These are phyloP conservation scores for Mucor racemosus DNA, from an alignment of 371 early-diverging fungal genomes.

Conservation along the genomic window DNA sequence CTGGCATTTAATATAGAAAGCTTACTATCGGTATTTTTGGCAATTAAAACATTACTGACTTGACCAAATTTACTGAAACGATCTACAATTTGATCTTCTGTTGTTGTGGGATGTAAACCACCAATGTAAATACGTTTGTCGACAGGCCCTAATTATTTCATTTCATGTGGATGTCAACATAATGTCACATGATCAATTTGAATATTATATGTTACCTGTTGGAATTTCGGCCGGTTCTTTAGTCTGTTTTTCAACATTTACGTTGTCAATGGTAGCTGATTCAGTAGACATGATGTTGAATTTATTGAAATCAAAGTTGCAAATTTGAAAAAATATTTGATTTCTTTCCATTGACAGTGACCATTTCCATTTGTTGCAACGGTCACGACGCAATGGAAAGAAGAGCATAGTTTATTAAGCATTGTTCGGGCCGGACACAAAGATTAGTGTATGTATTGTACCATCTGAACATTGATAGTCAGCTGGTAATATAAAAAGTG, in stretches of 20 bases:
- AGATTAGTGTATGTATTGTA: no score
- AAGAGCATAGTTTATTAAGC: no score
- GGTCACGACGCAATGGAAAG: not conserved
- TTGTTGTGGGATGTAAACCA: constrained; percentile 68
- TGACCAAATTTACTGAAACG: constrained; percentile 78
- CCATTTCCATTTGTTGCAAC: not conserved
- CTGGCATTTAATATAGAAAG: not conserved
- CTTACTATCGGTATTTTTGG: constrained; percentile 48
- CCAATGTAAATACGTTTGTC: constrained; percentile 78
- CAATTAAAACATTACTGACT: constrained; percentile 55
- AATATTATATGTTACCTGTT: not conserved
- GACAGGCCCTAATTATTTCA: constrained; percentile 16
- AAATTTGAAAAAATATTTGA: constrained; percentile 4
- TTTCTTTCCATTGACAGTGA: not conserved
- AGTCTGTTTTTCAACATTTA: not conserved
- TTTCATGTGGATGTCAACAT: not conserved
- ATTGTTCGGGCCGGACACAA: no score
- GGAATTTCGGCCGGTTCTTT: constrained; percentile 1
- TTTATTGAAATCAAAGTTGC: not conserved
- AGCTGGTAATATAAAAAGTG: no score
- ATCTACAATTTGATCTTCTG: constrained; percentile 58
- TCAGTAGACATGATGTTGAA: not conserved
- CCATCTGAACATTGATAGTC: no score
- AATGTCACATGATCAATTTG: no score
- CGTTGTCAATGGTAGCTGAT: not conserved